Evolutionary conservation across 768 basidiomycete species (phyloP), one percentile per base, ranked within the genome.

Genomic region (Crepidotus variabilis): DNA sequence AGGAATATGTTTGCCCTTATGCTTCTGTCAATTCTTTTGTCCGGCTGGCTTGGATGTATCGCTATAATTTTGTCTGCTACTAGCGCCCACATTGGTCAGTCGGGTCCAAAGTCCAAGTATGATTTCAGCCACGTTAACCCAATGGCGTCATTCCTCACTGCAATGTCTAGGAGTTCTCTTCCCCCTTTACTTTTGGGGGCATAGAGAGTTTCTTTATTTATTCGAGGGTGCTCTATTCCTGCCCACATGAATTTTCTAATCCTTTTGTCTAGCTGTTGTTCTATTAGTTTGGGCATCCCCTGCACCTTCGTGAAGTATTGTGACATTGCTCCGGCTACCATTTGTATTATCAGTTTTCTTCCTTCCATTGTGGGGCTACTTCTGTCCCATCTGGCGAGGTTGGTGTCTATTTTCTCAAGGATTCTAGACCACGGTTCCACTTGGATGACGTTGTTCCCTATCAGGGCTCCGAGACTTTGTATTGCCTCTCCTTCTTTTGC

Each of bases 291-390:
- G 0, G 72, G 74, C 72, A 75, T 75, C 0, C 70, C 72, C 52
- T 75, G 71, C 0, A 69, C 70, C 21, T 56, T 52, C 0, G 69
- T 62, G 0, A 66, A 54, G 62, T 71, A 75, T 47, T 74, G 71
- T 0, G 72, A 71, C 51, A 61, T 63, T 0, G 67, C 68, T 0
- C 67, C 70, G 0, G 68, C 49, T 0, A 59, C 55, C 55, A 69
- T 64, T 0, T 53, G 11, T 2, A 57, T 34, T 13, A 57, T 57
- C 14, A 57, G 56, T 1, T 18, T 7, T 49, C 63, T 45, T 0
- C 70, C 71, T 39, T 69, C 62, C 11, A 70, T 36, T 0, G 69
- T 68, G 0, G 71, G 72, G 34, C 67, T 52, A 0, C 52, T 62
- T 34, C 46, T 54, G 5, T 60, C 59, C 71, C 70, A 74, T 45